Evolutionary conservation across 108 stramenopile genomes (phyloP).

Genomic region (Conticribra weissflogii): DNA sequence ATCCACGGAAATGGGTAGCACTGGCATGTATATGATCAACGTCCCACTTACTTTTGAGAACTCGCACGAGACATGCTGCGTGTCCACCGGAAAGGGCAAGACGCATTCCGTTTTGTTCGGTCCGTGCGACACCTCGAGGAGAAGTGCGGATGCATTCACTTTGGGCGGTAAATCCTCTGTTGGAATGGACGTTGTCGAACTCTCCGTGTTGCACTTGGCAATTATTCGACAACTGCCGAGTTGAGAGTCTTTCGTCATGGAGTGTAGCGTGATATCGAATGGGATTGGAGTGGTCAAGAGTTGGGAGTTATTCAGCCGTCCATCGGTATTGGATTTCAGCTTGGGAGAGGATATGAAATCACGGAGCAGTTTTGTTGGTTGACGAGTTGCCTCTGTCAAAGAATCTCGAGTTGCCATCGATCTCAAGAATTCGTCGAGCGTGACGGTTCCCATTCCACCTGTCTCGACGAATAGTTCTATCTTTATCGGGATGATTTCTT

Average conservation of each 20-base stretch:
- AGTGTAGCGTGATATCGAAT: not conserved
- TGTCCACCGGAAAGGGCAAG: constrained; percentile 37
- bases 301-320: constrained; percentile 25
- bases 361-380: no score
- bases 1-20: constrained; percentile 18
- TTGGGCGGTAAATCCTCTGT: no score
- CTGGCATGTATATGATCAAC: constrained; percentile 33
- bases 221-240: constrained; percentile 7
- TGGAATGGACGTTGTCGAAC: not conserved
- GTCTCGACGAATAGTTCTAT: constrained; percentile 32
- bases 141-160: constrained; percentile 29
- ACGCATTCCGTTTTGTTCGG: constrained; percentile 37
- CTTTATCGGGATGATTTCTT: not conserved
- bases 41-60: constrained; percentile 5
- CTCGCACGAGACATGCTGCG: constrained; percentile 9
- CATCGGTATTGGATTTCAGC: constrained; percentile 11
- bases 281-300: constrained; percentile 31
- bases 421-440: constrained; percentile 33
- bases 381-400: no score
- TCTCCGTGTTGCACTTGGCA: constrained; percentile 20
- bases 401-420: constrained; percentile 1
- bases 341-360: constrained; percentile 25
- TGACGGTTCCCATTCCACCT: not conserved
- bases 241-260: no score
- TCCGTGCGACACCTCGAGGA: constrained; percentile 8